A percentile compares a stretch with the other conserved stretches of the same genome.
Conservation (phyloP, 1,284 basidiomycete species). For the Sporisorium reilianum region DNA sequence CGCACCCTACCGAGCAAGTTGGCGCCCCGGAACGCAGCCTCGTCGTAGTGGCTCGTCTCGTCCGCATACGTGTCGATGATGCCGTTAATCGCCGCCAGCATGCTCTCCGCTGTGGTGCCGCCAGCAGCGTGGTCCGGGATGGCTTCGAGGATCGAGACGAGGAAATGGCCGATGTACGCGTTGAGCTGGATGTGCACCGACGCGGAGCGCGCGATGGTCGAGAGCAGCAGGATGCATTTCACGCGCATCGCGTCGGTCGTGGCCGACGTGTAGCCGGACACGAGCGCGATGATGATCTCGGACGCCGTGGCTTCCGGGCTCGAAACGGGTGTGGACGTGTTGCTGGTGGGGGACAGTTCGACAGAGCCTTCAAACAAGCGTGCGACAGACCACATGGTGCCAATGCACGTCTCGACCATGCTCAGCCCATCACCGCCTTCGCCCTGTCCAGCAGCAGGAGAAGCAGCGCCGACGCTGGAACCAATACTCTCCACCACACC, state of each 20-base stretch:
- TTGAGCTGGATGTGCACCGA: slow-evolving; percentile 19
- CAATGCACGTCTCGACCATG: slow-evolving; percentile 60
- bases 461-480: background rate
- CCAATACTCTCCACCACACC: slow-evolving; percentile 6
- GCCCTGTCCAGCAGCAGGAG: background rate
- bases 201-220: slow-evolving; percentile 45
- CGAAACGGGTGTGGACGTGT: background rate
- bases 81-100: slow-evolving; percentile 84
- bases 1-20: slow-evolving; percentile 67
- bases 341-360: slow-evolving; percentile 12
- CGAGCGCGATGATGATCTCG: slow-evolving; percentile 50
- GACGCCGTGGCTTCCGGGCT: slow-evolving; percentile 1
- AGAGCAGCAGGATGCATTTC: slow-evolving; percentile 54
- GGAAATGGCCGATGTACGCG: slow-evolving; percentile 36
- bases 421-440: slow-evolving; percentile 50
- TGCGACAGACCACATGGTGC: slow-evolving; percentile 58
- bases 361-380: slow-evolving; percentile 54
- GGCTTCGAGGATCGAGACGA: slow-evolving; percentile 45
- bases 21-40: slow-evolving; percentile 77
- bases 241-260: slow-evolving; percentile 52
- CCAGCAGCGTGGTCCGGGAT: slow-evolving; percentile 20
- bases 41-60: slow-evolving; percentile 83
- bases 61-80: slow-evolving; percentile 96
- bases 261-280: slow-evolving; percentile 46
- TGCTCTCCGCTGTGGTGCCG: slow-evolving; percentile 75